phyloP scores from a whole-genome alignment of 371 early-diverging fungal species.

The Aphelidium insulamus region DNA sequence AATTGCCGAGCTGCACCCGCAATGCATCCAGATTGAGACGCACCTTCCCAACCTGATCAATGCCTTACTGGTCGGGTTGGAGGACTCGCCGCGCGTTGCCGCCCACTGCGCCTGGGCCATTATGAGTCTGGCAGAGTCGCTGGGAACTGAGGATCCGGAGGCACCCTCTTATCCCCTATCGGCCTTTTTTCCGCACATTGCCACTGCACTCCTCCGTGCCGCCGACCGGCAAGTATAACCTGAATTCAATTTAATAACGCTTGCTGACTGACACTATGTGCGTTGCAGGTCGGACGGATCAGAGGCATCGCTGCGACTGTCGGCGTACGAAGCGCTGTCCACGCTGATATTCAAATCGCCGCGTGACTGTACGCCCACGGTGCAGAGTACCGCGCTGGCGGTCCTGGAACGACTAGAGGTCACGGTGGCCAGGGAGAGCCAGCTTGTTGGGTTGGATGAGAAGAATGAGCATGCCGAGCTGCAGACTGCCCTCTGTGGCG shows the following conservation, averaged over 20 bases:
- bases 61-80: constrained; percentile 54
- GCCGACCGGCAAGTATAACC: constrained; percentile 23
- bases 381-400: constrained; percentile 40
- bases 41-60: constrained; percentile 44
- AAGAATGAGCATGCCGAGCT: constrained; percentile 51
- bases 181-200: constrained; percentile 49
- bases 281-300: too few species aligned
- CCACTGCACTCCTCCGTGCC: constrained; percentile 44
- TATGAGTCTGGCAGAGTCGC: constrained; percentile 64
- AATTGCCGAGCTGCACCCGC: constrained; percentile 46
- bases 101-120: constrained; percentile 74
- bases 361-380: constrained; percentile 52
- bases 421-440: constrained; percentile 17
- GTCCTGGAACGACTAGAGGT: constrained; percentile 53
- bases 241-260: too few species aligned
- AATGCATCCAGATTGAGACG: constrained; percentile 46
- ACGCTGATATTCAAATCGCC: constrained; percentile 36
- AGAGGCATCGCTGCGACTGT: constrained; percentile 61
- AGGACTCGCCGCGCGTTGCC: constrained; percentile 64
- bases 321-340: constrained; percentile 79
- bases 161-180: constrained; percentile 44
- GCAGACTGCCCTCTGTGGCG: constrained; percentile 70
- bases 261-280: too few species aligned
- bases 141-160: constrained; percentile 22
- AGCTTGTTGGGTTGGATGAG: constrained; percentile 58